Evolutionary conservation across 768 basidiomycete genomes (phyloP), one percentile per base, ranked within the genome.

Genomic region (Exidia glandulosa): DNA sequence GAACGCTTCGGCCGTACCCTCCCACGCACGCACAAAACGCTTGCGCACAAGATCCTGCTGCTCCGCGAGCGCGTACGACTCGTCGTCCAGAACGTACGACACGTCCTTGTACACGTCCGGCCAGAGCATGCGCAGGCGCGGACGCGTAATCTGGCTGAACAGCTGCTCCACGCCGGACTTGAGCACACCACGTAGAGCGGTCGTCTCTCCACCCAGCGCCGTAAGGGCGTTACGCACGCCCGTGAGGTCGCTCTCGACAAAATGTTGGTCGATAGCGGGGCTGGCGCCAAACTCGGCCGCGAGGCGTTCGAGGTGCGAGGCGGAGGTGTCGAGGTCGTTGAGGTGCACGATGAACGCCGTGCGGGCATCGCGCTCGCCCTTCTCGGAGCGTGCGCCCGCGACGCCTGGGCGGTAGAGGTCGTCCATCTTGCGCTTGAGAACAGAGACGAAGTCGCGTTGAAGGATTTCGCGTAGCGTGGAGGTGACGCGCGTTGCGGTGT

Each of bases 311-410:
- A 94, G 81, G 73, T 99, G 94, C 5, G 84, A 87, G 2, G 85
- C 85, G 2, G 94, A 97, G 19, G 93, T 71, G 69, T 97, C 94
- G n/a, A 99, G 77, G 70, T 99, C 93, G 69, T 99, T 99, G 57
- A 98, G 76, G 50, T 89, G 80, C 34, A 94, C 96, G 60, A 95
- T 88, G 68, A 93, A 97, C 2, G 85, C 77, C 37, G 78, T 71
- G 47, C 90, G 79, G 63, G 84, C 86, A 61, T 98, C 94, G 65
- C 82, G 79, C 66, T 96, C 94, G 25, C 75, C 79, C 69, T 84
- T 89, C 62, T 95, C 94, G 1, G 79, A 79, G 33, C 85, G 81
- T 31, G 74, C 63, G 5, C 74, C 76, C 3, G 75, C 70, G 31
- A 56, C 60, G 5, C 75, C 77, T 25, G 67, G 57, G 32, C 86